Conservation (phyloP, 352 stramenopile species). For the Globisporangium parvum region DNA sequence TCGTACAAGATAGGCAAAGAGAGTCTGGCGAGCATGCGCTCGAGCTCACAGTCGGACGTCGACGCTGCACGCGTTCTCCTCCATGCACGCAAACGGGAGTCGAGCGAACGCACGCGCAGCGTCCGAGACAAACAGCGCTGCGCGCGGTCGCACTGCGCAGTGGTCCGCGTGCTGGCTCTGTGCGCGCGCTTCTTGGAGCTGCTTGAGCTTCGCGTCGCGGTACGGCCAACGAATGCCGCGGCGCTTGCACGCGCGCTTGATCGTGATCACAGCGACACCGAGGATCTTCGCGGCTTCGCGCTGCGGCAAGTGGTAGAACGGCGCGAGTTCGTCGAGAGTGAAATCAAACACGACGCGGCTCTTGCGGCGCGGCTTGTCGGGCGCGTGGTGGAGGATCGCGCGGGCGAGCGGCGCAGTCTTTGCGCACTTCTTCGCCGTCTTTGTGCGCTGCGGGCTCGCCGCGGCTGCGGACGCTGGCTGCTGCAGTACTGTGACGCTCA, state of each 20-base stretch:
- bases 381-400: conserved; percentile 7
- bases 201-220: conserved; percentile 24
- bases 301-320: conserved; percentile 49
- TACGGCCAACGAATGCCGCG: conserved; percentile 28
- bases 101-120: conserved; percentile 8
- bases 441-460: conserved; percentile 1
- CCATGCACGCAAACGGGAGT: conserved; percentile 10
- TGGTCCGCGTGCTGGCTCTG: too few species aligned
- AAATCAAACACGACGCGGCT: conserved; percentile 42
- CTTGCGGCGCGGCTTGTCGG: conserved; percentile 27
- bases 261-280: conserved; percentile 28
- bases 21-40: too few species aligned
- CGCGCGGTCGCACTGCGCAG: not conserved
- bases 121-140: not conserved
- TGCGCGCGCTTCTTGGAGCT: conserved; percentile 5
- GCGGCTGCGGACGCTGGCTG: not conserved
- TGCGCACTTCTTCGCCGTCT: not conserved
- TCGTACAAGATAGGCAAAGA: not conserved
- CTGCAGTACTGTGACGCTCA: not conserved
- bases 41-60: not conserved
- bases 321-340: conserved; percentile 22
- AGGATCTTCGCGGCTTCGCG: conserved; percentile 22
- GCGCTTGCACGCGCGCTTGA: conserved; percentile 37
- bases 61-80: not conserved
- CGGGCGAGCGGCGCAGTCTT: not conserved